Base-by-base conservation (phyloP, 2,329 filamentous ascomycete species). In the Pezicula neosporulosa region DNA sequence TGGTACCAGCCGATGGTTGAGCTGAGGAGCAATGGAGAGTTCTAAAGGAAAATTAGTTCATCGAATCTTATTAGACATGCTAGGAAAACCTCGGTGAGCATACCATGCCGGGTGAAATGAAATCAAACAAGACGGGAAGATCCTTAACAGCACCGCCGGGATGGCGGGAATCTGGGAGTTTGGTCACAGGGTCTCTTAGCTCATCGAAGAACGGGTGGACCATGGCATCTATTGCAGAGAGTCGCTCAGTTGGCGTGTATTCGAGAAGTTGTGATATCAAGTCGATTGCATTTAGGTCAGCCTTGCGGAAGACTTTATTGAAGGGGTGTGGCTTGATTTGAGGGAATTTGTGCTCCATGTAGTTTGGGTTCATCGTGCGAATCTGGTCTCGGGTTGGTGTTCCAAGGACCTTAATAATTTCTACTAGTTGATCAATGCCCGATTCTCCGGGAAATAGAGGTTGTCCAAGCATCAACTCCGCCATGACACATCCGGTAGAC, bases 271-370 rank as follows among this genome's bases (percentile, higher is more conserved):
- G 87, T 49, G 91, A 94, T 69, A 99, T 97, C 63, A 99, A 77
- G 66, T 97, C 92, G 65, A 99, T 95, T 37, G 94, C 93, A 65
- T 90, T 92, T 30, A 85, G 81, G 61, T 96, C 90, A 51, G 94
- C 94, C 81, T 95, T 97, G 62, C 94, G 87, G 82, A 99, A 97
- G 50, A 99, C 94, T 82, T 97, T 97, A 76, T 89, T 95, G 80
- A 99, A 99, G 27, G 94, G 94, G 68, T 99, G 94, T 52, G 94
- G 94, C 78, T 99, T 99, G 77, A 99, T 99, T 73, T 99, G 94
- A 44, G 94, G 94, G 74, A 99, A 99, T 77, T 97, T 97, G 77
- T 99, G 94, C 76, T 99, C 94, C 94, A 99, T 99, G 74, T 99
- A 99, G 74, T 99, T 99, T 53, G 94, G 94, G 73, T 99, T 99